Evolutionary conservation across 495 filamentous ascomycete genomes (phyloP).

Genomic region (Penicillium soppii): DNA sequence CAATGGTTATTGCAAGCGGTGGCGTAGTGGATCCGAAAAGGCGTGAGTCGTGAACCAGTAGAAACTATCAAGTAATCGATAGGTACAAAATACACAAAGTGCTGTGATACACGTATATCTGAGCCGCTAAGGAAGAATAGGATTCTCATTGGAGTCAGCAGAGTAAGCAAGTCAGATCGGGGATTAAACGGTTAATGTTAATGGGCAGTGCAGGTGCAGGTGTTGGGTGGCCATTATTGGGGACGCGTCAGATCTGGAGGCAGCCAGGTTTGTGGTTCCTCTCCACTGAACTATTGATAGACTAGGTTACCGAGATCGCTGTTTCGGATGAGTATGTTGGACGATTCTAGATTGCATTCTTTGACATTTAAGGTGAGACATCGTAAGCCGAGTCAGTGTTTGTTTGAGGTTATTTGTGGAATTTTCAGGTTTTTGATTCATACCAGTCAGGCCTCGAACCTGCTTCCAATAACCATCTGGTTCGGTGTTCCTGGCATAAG

Average conservation of each 20-base stretch:
- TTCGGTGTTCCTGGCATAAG: too few species aligned
- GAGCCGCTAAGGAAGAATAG: too few species aligned
- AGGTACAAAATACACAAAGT: too few species aligned
- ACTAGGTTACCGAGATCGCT: background rate
- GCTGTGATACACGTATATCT: too few species aligned
- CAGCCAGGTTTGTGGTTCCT: conserved; percentile 11
- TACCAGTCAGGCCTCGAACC: too few species aligned
- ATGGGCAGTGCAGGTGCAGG: background rate
- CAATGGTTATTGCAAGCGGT: background rate
- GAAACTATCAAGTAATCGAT: too few species aligned
- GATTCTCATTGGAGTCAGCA: too few species aligned
- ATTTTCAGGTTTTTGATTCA: too few species aligned
- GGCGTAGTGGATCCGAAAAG: conserved; percentile 5
- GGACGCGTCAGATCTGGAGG: conserved; percentile 22
- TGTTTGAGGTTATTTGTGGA: too few species aligned
- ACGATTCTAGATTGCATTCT: conserved; percentile 7
- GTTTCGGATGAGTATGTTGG: conserved; percentile 14
- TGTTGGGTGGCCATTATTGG: too few species aligned
- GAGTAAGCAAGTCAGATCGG: background rate
- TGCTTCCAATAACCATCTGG: too few species aligned
- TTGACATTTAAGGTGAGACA: conserved; percentile 8
- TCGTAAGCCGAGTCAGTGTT: background rate
- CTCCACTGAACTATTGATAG: conserved; percentile 24
- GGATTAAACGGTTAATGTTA: background rate
- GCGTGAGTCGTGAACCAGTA: background rate